phyloP scores from a whole-genome alignment of 2,329 filamentous ascomycete species.

The Hymenoscyphus albidus region DNA sequence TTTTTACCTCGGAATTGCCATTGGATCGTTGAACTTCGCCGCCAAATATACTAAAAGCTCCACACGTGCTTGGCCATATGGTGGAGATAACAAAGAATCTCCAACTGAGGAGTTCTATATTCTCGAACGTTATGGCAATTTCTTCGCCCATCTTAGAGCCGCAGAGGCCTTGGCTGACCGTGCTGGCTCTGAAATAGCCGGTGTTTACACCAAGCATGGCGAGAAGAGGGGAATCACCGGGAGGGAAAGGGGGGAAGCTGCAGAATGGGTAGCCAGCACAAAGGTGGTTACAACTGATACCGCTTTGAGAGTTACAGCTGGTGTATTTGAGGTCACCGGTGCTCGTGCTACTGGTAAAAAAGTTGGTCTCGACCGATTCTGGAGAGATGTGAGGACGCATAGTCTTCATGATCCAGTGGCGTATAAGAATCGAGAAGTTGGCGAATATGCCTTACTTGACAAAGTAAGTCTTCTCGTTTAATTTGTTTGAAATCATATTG shows the following conservation, averaged over 20 bases:
- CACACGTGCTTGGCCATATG: constrained; percentile 62
- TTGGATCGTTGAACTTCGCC: constrained; percentile 53
- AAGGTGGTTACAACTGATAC: constrained; percentile 63
- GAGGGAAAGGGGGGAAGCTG: constrained; percentile 53
- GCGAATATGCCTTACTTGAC: constrained; percentile 51
- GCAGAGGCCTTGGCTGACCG: constrained; percentile 55
- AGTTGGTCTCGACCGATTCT: constrained; percentile 61
- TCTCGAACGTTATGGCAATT: constrained; percentile 60
- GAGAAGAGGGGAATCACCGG: constrained; percentile 45
- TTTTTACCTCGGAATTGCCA: constrained; percentile 61
- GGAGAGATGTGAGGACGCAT: constrained; percentile 64
- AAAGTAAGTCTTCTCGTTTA: constrained; percentile 36
- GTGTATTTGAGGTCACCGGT: constrained; percentile 62
- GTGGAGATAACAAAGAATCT: constrained; percentile 56
- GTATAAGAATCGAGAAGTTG: constrained; percentile 62
- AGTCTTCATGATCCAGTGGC: constrained; percentile 63
- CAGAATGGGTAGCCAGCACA: constrained; percentile 58
- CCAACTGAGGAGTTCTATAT: constrained; percentile 63
- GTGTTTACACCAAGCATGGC: constrained; percentile 44
- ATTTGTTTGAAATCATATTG: background rate
- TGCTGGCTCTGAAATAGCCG: constrained; percentile 47
- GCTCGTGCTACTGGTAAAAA: constrained; percentile 54
- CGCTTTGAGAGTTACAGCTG: constrained; percentile 52
- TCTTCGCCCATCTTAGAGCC: constrained; percentile 57
- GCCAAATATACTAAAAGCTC: constrained; percentile 51